Evolutionary conservation across 768 basidiomycete species (phyloP).

Genomic region (Crepidotus variabilis): DNA sequence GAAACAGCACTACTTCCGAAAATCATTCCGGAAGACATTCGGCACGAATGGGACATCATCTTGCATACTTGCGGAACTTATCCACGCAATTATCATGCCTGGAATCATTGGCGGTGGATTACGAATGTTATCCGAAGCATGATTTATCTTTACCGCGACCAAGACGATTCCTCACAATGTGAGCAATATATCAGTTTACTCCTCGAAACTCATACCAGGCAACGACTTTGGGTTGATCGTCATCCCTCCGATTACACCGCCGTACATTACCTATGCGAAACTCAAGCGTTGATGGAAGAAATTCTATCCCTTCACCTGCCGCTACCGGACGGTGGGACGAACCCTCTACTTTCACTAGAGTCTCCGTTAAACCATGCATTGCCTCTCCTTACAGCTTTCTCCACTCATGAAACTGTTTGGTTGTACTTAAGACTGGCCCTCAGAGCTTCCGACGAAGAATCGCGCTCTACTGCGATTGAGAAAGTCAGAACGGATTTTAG

Average conservation of each 20-base stretch:
- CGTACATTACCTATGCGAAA: conserved; percentile 46
- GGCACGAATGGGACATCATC: conserved; percentile 45
- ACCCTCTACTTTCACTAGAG: conserved; percentile 4
- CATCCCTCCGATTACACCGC: conserved; percentile 70
- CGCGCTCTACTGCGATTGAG: background rate
- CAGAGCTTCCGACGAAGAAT: background rate
- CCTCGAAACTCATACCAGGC: conserved; percentile 29
- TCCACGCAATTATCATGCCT: conserved; percentile 73
- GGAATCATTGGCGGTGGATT: conserved; percentile 58
- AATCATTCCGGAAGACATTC: conserved; percentile 32
- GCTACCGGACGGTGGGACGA: conserved; percentile 2
- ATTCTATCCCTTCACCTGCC: conserved; percentile 6
- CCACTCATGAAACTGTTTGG: conserved; percentile 63
- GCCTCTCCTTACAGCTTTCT: conserved; percentile 46
- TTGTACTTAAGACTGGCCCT: conserved; percentile 44
- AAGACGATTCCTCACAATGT: conserved; percentile 13
- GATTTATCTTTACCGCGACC: conserved; percentile 9
- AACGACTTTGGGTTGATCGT: conserved; percentile 52
- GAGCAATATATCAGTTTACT: conserved; percentile 30
- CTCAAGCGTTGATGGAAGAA: conserved; percentile 28
- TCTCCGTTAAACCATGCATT: conserved; percentile 38
- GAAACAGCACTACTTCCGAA: conserved; percentile 21
- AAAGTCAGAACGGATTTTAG: background rate
- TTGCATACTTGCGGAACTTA: conserved; percentile 54
- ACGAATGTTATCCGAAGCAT: conserved; percentile 23